These are phyloP conservation scores for Diaporthe sp. DNA, from an alignment of 2,329 filamentous ascomycete genomes.

Conservation along the genomic window DNA sequence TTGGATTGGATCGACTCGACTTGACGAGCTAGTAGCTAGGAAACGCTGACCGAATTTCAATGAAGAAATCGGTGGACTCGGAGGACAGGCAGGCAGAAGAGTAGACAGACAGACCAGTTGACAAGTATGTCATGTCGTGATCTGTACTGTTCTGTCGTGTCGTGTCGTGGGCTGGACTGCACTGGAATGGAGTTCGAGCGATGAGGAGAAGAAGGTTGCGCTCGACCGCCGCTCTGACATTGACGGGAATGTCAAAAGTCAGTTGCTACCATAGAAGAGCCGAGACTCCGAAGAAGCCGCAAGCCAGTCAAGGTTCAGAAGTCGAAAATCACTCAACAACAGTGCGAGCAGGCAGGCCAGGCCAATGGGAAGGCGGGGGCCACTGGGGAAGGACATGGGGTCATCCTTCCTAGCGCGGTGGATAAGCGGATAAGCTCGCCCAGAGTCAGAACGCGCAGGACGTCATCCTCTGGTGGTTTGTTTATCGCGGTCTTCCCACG, in stretches of 20 bases:
- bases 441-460: conserved; percentile 17
- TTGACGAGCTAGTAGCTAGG: not conserved
- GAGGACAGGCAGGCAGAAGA: not conserved
- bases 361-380: conserved; percentile 1
- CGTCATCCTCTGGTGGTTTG: not conserved
- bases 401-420: not conserved
- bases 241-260: conserved; percentile 22
- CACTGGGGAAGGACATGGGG: not conserved
- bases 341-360: not conserved
- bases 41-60: conserved; percentile 39
- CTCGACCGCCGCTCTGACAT: conserved; percentile 13
- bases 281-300: conserved; percentile 25
- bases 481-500: not conserved
- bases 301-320: not conserved
- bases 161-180: conserved; percentile 1
- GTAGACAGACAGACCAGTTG: not conserved
- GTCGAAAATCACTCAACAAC: conserved; percentile 34
- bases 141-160: not conserved
- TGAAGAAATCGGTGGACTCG: conserved; percentile 39
- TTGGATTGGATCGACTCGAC: conserved; percentile 5
- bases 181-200: conserved; percentile 1
- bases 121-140: not conserved
- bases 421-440: conserved; percentile 24
- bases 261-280: conserved; percentile 7
- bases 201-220: conserved; percentile 9